Base-by-base conservation (phyloP, 202 grass and related monocot genomes). In the Saccharum hybrid region DNA sequence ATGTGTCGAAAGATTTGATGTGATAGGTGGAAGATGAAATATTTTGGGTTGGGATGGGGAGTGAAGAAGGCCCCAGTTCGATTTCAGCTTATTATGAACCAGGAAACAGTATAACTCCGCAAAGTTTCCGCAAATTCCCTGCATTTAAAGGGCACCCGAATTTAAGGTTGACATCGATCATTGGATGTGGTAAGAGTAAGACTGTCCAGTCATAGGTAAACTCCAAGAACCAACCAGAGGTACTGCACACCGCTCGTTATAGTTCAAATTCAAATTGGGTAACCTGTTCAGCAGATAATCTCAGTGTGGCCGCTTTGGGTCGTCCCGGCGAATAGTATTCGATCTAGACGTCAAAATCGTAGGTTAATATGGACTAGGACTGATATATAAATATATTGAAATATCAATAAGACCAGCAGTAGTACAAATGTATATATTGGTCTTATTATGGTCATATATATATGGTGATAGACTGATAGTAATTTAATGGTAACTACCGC, bases 291-390 rank as follows among this genome's bases (percentile, higher is more conserved):
- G 11, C 52, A 63, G 52, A 31, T 56, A 83, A 86, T 83, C 75
- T 63, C 51, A 28, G 4, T 62, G 16, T 11, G 23, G 49, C 62
- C 77, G 12, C 10, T 68, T 68, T 1, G 28, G 19, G 38, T 68
- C 71, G 68, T 28, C 5, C 16, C 54, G 46, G 75, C 21, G 78
- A 87, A 82, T 40, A 81, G 38, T 76, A 68, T 81, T n/a, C n/a
- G n/a, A n/a, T 81, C 71, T 81, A 26, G 77, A 61, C 10, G 51
- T 69, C 63, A 68, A 60, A 19, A 48, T 45, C 71, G 18, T 13
- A 3, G 2, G 62, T 69, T 62, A 57, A 38, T 19, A 36, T 61
- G 66, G 51, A 73, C 19, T 68, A 16, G 9, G 70, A 62, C 60
- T 46, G 49, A 23, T 48, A 68, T 0, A 26, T 12, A 34, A 34